These are phyloP conservation scores for Sporothrix protearum DNA, from an alignment of 2,329 filamentous ascomycete genomes.

Conservation along the genomic window DNA sequence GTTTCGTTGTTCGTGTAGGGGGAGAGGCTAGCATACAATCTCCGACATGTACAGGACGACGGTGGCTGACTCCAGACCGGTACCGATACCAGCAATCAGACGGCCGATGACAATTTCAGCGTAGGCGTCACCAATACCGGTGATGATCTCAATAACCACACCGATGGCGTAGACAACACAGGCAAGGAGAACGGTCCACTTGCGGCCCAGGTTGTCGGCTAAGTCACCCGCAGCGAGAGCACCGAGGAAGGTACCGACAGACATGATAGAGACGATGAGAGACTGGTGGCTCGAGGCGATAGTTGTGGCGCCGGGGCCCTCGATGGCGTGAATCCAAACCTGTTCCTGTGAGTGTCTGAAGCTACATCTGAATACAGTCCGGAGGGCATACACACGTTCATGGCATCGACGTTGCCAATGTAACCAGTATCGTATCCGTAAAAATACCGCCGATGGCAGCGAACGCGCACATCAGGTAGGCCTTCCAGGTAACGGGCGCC, in stretches of 20 bases:
- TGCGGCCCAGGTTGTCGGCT: slow-evolving; percentile 70
- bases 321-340: slow-evolving; percentile 39
- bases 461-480: slow-evolving; percentile 66
- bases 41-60: slow-evolving; percentile 87
- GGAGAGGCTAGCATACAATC: slow-evolving; percentile 45
- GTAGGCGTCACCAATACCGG: slow-evolving; percentile 46
- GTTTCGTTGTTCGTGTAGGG: background rate
- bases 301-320: slow-evolving; percentile 38
- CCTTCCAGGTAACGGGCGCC: slow-evolving; percentile 65
- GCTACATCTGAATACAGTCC: background rate
- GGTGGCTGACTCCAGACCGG: slow-evolving; percentile 75
- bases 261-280: slow-evolving; percentile 71
- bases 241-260: slow-evolving; percentile 73
- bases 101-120: slow-evolving; percentile 68
- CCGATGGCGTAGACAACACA: slow-evolving; percentile 69
- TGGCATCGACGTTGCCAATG: slow-evolving; percentile 62
- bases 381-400: slow-evolving; percentile 45
- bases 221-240: slow-evolving; percentile 74
- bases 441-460: slow-evolving; percentile 70
- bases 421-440: slow-evolving; percentile 77
- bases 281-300: slow-evolving; percentile 47
- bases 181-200: slow-evolving; percentile 65
- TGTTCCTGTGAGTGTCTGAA: background rate
- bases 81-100: slow-evolving; percentile 71
- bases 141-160: slow-evolving; percentile 63